Evolutionary conservation across 2,329 filamentous ascomycete species (phyloP), one percentile per base, ranked within the genome.

Genomic region (Thermochaetoides dissita): DNA sequence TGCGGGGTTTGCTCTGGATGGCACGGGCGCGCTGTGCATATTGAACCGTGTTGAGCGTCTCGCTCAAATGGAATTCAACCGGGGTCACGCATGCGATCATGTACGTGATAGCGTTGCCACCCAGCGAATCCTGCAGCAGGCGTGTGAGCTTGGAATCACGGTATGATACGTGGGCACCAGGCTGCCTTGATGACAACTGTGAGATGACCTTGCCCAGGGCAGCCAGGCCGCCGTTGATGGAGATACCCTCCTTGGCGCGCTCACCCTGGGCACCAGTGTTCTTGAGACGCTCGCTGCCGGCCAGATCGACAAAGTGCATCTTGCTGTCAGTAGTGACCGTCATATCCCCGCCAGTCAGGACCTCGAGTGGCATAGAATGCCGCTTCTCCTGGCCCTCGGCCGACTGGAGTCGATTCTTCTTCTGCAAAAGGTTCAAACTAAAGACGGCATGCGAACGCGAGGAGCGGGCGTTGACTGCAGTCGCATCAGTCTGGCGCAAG

Each of bases 61-160:
- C 91, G 64, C 88, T 96, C 36, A 98, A 69, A 59, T 98, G 91
- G 58, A 98, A 98, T 59, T 95, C 88, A 10, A 89, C 86, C 0
- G 88, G 89, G 1, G 89, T 98, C 30, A 98, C 88, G 63, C 91
- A 98, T 7, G 91, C 91, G 64, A 98, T 91, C 91, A 98, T 96
- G 65, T 96, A 98, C 1, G 91, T 98, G 58, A 95, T 94, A 32
- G 91, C 91, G 58, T 94, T 96, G 5, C 91, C 91, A 44, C 91
- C 91, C 6, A 98, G 71, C 0, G 91, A 98, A 62, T 98, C 91
- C 67, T 98, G 91, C 11, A 98, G 74, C 24, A 98, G 71, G 46
- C 91, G 81, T 8, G 91, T 98, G 53, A 98, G 77, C 59, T 87
- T 88, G n/a, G 91, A 96, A 64, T 98, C 91, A 49, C 91, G 85